Percentiles rank a stretch among this genome's conserved stretches.
Evolutionary conservation across 768 basidiomycete genomes (phyloP).

Genomic region (Lactarius vividus): DNA sequence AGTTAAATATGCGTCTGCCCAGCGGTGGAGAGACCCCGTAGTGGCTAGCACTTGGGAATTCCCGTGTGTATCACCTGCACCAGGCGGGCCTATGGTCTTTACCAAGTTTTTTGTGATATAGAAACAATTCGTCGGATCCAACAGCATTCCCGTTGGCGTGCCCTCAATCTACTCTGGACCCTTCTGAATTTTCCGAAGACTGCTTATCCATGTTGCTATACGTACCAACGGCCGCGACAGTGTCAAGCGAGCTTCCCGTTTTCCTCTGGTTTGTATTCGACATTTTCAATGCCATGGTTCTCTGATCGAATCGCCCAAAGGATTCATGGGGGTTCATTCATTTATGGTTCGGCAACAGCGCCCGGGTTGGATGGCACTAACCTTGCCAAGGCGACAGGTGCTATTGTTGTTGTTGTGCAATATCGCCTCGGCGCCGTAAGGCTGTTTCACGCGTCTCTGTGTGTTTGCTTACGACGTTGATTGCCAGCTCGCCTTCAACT

Average conservation of each 20-base stretch:
- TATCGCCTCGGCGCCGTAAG: slow-evolving; percentile 79
- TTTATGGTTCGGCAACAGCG: slow-evolving; percentile 63
- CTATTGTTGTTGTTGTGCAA: slow-evolving; percentile 80
- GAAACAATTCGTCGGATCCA: slow-evolving; percentile 50
- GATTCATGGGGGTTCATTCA: slow-evolving; percentile 87
- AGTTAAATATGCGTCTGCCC: slow-evolving; percentile 64
- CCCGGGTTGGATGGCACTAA: slow-evolving; percentile 76
- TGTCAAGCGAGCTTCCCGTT: slow-evolving; percentile 42
- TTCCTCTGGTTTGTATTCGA: slow-evolving; percentile 54
- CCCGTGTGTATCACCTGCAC: slow-evolving; percentile 49
- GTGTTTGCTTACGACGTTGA: slow-evolving; percentile 12
- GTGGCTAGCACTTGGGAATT: slow-evolving; percentile 55
- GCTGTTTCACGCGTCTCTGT: slow-evolving; percentile 13
- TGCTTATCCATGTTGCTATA: slow-evolving; percentile 80
- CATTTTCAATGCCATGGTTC: neutral
- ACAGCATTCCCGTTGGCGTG: slow-evolving; percentile 65
- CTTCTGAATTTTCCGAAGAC: slow-evolving; percentile 62
- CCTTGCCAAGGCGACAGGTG: slow-evolving; percentile 65
- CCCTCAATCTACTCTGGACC: slow-evolving; percentile 55
- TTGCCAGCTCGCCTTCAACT: slow-evolving; percentile 68
- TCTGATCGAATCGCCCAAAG: slow-evolving; percentile 36
- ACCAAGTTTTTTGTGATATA: slow-evolving; percentile 29
- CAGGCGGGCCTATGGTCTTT: neutral
- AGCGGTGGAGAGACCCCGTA: slow-evolving; percentile 58
- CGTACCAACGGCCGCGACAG: slow-evolving; percentile 47